Base-by-base conservation (phyloP, 1,139 yeast genomes). In the Sugiyamaella xylanicola region DNA sequence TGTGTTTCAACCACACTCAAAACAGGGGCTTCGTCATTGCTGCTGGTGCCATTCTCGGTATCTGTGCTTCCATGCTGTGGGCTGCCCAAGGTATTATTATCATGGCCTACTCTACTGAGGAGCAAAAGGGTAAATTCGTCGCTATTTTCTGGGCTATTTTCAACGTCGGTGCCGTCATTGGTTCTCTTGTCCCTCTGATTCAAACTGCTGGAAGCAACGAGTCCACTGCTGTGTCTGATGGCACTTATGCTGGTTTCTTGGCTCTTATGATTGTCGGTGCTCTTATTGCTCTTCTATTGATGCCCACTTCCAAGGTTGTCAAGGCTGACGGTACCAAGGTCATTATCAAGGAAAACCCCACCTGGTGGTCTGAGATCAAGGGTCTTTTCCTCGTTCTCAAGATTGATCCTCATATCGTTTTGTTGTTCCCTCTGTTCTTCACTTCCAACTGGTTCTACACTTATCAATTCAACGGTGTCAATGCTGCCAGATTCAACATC, bases 371-470 rank as follows among this genome's bases (percentile, higher is more conserved):
- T 17, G 87, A 83, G 65, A 61, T 82, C 51, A 60, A 67, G 36
- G 79, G 74, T 29, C 72, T 82, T 65, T 66, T 70, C 58, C 65
- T 65, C 54, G 68, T 79, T 51, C 72, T 83, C 61, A 69, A 68
- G 52, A 64, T 66, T 35, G 85, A 83, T 61, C 82, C 83, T 54
- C 74, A 70, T 63, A 77, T 69, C 20, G 44, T 70, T 46, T 64
- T 78, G 29, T 63, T 83, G 66, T 81, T 82, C 76, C 85, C 85
- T 46, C 79, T 81, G 82, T 83, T 83, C 68, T 80, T 81, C 64
- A 77, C 84, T 19, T 80, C 86, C 42, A 83, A 83, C 73, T 82
- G 84, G 84, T 83, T 82, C 72, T 81, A 81, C 73, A 80, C 86
- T 45, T 83, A 83, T 69, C 86, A 83, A 68, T 82, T 81, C 63